Percentiles rank a stretch among this genome's conserved stretches.
Evolutionary conservation across 768 basidiomycete species (phyloP).

Genomic region (Sistotremastrum suecicum): DNA sequence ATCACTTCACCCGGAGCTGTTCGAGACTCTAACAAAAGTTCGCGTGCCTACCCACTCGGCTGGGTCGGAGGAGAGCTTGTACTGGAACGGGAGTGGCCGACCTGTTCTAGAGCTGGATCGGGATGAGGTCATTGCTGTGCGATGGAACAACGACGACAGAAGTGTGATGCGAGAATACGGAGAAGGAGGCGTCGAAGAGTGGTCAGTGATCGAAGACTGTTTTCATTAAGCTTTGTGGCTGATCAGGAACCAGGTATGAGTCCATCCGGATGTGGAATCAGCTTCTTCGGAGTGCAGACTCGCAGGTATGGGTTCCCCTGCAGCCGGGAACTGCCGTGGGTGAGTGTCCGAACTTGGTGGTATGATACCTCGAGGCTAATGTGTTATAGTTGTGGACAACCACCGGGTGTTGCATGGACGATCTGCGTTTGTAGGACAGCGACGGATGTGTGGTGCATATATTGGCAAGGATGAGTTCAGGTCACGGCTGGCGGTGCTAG

Average conservation of each 20-base stretch:
- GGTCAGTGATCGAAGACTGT: conserved; percentile 29
- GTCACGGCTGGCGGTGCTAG: conserved; percentile 58
- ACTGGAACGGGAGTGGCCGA: conserved; percentile 44
- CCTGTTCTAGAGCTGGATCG: conserved; percentile 61
- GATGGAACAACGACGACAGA: conserved; percentile 94
- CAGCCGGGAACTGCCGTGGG: conserved; percentile 74
- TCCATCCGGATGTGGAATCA: conserved; percentile 71
- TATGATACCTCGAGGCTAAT: not conserved
- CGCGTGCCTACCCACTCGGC: conserved; percentile 79
- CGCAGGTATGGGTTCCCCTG: conserved; percentile 89
- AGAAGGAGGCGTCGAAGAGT: conserved; percentile 52
- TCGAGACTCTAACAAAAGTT: conserved; percentile 51
- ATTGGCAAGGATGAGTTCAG: conserved; percentile 82
- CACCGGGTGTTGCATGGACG: conserved; percentile 90
- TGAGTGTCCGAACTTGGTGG: conserved; percentile 21
- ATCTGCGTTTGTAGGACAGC: conserved; percentile 75
- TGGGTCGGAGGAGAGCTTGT: conserved; percentile 49
- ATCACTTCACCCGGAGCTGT: conserved; percentile 55
- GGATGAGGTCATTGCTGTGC: conserved; percentile 50
- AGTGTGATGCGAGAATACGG: conserved; percentile 58
- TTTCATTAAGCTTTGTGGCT: not conserved
- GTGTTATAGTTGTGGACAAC: conserved; percentile 65
- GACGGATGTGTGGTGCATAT: conserved; percentile 94
- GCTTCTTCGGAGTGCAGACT: conserved; percentile 62
- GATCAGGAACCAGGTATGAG: conserved; percentile 42